Conservation (phyloP, 2,329 filamentous ascomycete genomes). For the Ophiognomonia clavigignenti-juglandacearum region DNA sequence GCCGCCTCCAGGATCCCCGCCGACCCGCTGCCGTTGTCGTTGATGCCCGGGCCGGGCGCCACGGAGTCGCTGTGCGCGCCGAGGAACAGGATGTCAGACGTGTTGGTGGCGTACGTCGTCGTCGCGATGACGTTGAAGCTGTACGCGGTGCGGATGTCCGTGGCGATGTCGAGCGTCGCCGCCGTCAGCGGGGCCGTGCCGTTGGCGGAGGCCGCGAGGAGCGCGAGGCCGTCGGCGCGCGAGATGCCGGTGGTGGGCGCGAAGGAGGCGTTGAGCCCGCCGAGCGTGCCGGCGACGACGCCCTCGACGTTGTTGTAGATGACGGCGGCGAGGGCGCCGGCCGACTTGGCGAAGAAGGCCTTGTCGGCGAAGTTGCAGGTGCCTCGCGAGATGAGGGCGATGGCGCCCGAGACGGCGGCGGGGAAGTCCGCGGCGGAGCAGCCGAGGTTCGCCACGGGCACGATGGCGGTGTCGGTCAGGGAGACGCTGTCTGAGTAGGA, state of each 20-base stretch:
- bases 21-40: slow-evolving; percentile 40
- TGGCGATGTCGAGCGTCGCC: neutral
- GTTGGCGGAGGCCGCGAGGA: too few species aligned
- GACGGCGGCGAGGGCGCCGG: slow-evolving; percentile 50
- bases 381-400: slow-evolving; percentile 58
- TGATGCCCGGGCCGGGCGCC: slow-evolving; percentile 39
- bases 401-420: slow-evolving; percentile 44
- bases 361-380: slow-evolving; percentile 55
- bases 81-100: slow-evolving; percentile 26
- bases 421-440: slow-evolving; percentile 33
- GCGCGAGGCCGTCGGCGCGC: too few species aligned
- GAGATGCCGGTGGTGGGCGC: too few species aligned
- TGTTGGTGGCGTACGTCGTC: neutral
- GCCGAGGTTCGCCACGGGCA: slow-evolving; percentile 46
- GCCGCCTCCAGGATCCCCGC: slow-evolving; percentile 34
- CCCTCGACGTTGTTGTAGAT: too few species aligned
- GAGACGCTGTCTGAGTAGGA: too few species aligned
- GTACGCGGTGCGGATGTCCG: neutral
- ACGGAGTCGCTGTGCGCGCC: slow-evolving; percentile 41
- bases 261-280: too few species aligned
- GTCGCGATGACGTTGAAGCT: slow-evolving; percentile 4
- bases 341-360: slow-evolving; percentile 47
- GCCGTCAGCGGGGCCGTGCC: too few species aligned
- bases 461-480: slow-evolving; percentile 32
- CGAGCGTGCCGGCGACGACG: too few species aligned